These are phyloP conservation scores for Trypanosoma vivax DNA, from an alignment of 208 protist species.

Conservation along the genomic window DNA sequence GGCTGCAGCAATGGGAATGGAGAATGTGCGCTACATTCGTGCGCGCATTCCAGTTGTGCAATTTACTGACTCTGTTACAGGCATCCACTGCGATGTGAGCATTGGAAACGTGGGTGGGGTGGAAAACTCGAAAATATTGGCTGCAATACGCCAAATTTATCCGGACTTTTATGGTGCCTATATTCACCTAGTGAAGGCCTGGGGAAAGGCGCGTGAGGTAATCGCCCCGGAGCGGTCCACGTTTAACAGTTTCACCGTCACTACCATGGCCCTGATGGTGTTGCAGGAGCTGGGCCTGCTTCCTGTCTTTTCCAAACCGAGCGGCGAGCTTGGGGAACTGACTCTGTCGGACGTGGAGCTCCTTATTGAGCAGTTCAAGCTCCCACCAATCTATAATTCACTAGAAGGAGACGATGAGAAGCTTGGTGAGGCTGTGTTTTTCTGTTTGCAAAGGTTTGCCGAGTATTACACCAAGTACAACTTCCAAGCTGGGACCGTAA, in stretches of 20 bases:
- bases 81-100: conserved; percentile 76
- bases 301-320: conserved; percentile 59
- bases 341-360: conserved; percentile 50
- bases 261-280: conserved; percentile 87
- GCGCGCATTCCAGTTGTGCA: conserved; percentile 83
- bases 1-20: conserved; percentile 71
- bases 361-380: conserved; percentile 34
- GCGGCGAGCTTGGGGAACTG: conserved; percentile 67
- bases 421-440: conserved; percentile 82
- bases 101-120: conserved; percentile 87
- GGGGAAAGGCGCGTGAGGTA: conserved; percentile 78
- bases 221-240: conserved; percentile 72
- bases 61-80: conserved; percentile 66
- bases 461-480: conserved; percentile 87
- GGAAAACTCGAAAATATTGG: conserved; percentile 80
- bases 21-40: conserved; percentile 65
- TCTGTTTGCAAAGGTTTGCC: conserved; percentile 70
- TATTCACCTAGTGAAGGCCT: conserved; percentile 83
- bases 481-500: conserved; percentile 73
- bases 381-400: conserved; percentile 71
- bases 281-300: conserved; percentile 84
- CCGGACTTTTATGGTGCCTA: conserved; percentile 85
- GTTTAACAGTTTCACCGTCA: conserved; percentile 89
- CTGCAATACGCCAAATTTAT: conserved; percentile 50
- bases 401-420: conserved; percentile 73